Base-by-base conservation (phyloP, 2,329 filamentous ascomycete genomes). In the Xylaria arbuscula region DNA sequence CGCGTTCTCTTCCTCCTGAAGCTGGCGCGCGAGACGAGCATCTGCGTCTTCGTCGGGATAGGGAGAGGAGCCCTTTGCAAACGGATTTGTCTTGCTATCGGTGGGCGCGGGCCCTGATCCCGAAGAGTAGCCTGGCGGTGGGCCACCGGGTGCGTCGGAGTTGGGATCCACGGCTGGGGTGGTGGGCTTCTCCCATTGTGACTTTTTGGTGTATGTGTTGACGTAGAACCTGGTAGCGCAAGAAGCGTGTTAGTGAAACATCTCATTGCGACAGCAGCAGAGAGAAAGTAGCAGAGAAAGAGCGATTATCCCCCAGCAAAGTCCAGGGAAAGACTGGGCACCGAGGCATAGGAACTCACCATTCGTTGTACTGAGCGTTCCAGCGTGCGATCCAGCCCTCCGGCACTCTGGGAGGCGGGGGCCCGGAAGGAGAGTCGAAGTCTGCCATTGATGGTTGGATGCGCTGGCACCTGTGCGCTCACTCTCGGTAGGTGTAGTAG, bases 321-420 rank as follows among this genome's bases (percentile, higher is more conserved):
- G n/a, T n/a, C n/a, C n/a, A n/a, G n/a, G 1, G 32, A 17, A 38
- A 45, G n/a, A 9, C n/a, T n/a, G n/a, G n/a, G n/a, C n/a, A n/a
- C n/a, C n/a, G n/a, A n/a, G n/a, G n/a, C n/a, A n/a, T n/a, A n/a
- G n/a, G 15, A 24, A 60, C 65, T 70, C 61, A 76, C 76, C 93
- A 97, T 86, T 96, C 91, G 76, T 91, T 91, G 83, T 97, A 97
- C 77, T 96, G 90, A 0, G 92, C 89, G 80, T 97, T 96, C 88
- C 90, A 97, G 72, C 93, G 88, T 11, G 91, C 91, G 76, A 92
- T 90, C 92, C 93, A 98, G 75, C 94, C 94, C 75, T 92, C 91
- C 2, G 93, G 93, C 1, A 87, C 86, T 77, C 82, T 85, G 70
- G 86, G 87, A 58, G 87, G 87, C 72, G 87, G 86, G 55, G 87